Conservation (phyloP, 768 basidiomycete species). For the Leucocoprinus birnbaumii region DNA sequence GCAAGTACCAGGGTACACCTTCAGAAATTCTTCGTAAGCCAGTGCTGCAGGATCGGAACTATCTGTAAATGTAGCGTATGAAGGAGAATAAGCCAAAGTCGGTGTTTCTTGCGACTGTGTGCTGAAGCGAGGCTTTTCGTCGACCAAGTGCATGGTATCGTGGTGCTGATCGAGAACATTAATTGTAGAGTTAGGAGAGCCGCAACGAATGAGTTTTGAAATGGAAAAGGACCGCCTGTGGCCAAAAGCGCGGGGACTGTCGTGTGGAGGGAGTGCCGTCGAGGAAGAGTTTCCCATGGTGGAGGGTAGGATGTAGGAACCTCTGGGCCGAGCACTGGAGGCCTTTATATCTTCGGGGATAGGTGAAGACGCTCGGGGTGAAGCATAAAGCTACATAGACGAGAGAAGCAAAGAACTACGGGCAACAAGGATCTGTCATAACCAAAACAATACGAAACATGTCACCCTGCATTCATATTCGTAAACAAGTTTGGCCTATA, state of each 20-base stretch:
- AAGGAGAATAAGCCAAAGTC: conserved; percentile 14
- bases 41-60: conserved; percentile 27
- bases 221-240: conserved; percentile 2
- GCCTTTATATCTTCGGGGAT: conserved; percentile 6
- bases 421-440: conserved; percentile 19
- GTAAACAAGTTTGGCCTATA: neutral
- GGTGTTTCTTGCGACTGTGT: conserved; percentile 6
- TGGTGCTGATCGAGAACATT: conserved; percentile 11
- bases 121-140: conserved; percentile 5
- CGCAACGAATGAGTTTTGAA: conserved; percentile 11
- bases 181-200: conserved; percentile 10
- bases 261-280: neutral
- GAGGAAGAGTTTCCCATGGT: conserved; percentile 16
- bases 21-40: conserved; percentile 50
- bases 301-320: neutral
- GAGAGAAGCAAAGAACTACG: conserved; percentile 1
- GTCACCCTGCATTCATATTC: neutral
- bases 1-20: conserved; percentile 33
- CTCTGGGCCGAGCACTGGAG: neutral
- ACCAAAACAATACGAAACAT: conserved; percentile 24
- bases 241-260: neutral
- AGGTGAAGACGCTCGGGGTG: neutral
- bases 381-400: neutral
- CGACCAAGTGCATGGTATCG: conserved; percentile 4
- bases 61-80: conserved; percentile 1